A percentile compares a stretch with the other conserved stretches of the same genome.
phyloP scores from a whole-genome alignment of 1,284 basidiomycete species.

The Boletus holoroseus region DNA sequence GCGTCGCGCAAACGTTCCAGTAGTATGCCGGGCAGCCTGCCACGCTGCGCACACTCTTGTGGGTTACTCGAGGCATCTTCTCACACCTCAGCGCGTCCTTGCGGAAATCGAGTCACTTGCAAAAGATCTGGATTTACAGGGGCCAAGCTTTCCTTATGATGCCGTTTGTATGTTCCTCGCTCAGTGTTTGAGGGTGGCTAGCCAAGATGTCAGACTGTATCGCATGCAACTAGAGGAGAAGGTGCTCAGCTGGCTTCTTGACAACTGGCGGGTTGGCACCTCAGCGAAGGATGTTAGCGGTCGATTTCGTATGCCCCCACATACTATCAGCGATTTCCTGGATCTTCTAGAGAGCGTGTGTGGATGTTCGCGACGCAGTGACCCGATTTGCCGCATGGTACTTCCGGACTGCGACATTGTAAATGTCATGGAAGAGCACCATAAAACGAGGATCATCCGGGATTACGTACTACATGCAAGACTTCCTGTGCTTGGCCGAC shows the following conservation, averaged over 20 bases:
- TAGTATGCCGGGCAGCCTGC: constrained; percentile 73
- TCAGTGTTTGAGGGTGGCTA: constrained; percentile 60
- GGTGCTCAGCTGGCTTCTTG: constrained; percentile 76
- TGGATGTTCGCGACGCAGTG: constrained; percentile 44
- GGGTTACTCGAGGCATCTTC: constrained; percentile 35
- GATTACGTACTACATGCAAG: constrained; percentile 63
- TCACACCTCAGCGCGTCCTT: constrained; percentile 55
- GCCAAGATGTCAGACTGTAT: constrained; percentile 75
- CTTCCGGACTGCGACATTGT: constrained; percentile 67
- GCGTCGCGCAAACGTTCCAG: constrained; percentile 61
- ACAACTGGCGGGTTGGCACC: constrained; percentile 60
- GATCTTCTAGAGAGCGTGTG: constrained; percentile 59
- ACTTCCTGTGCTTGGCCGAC: constrained; percentile 44
- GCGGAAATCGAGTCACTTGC: constrained; percentile 70
- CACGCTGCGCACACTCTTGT: constrained; percentile 65
- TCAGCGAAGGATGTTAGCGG: constrained; percentile 31
- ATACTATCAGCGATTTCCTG: constrained; percentile 59
- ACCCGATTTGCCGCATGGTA: constrained; percentile 42
- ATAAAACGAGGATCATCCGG: constrained; percentile 53
- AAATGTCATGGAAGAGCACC: constrained; percentile 54
- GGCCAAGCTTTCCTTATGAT: constrained; percentile 78
- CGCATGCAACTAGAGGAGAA: constrained; percentile 80
- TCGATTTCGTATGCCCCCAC: constrained; percentile 44
- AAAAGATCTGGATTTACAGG: constrained; percentile 81
- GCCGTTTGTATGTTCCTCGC: constrained; percentile 79